Percentiles rank a stretch among this genome's conserved stretches.
Conservation (phyloP, 2,329 filamentous ascomycete species). For the Ophiostoma piceae region DNA sequence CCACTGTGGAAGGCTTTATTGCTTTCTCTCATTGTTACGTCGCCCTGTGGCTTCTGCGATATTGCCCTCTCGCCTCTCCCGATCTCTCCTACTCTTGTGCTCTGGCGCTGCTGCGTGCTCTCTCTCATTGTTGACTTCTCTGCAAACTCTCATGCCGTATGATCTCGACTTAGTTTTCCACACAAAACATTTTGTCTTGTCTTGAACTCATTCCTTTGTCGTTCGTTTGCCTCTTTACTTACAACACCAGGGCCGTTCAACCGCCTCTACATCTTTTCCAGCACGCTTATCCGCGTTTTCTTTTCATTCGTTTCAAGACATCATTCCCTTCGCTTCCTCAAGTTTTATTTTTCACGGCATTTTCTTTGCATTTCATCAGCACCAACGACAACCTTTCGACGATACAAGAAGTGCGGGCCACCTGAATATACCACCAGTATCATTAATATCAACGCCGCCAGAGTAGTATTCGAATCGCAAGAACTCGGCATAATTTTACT, state of each 20-base stretch:
- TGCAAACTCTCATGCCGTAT: not conserved
- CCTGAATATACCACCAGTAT: not conserved
- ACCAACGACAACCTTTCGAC: not conserved
- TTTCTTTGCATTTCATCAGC: not conserved
- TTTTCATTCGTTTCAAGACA: not conserved
- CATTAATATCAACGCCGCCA: not conserved
- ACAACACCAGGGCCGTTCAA: not conserved
- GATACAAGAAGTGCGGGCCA: not conserved
- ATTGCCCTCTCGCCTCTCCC: constrained; percentile 6
- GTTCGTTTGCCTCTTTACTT: not conserved
- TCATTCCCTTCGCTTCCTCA: no score
- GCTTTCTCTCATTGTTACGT: not conserved
- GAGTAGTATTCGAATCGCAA: not conserved
- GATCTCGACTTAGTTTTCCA: not conserved
- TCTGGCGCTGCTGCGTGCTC: not conserved
- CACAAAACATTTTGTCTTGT: not conserved
- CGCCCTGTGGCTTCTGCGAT: not conserved
- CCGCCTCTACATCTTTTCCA: not conserved
- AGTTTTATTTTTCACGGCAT: not conserved
- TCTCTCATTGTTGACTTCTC: not conserved
- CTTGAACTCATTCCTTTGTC: not conserved
- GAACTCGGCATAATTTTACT: not conserved
- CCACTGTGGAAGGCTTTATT: not conserved
- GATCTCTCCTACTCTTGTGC: not conserved
- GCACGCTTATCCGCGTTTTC: not conserved